Conservation (phyloP, 768 basidiomycete species). For the Hygrophoropsis aurantiaca region DNA sequence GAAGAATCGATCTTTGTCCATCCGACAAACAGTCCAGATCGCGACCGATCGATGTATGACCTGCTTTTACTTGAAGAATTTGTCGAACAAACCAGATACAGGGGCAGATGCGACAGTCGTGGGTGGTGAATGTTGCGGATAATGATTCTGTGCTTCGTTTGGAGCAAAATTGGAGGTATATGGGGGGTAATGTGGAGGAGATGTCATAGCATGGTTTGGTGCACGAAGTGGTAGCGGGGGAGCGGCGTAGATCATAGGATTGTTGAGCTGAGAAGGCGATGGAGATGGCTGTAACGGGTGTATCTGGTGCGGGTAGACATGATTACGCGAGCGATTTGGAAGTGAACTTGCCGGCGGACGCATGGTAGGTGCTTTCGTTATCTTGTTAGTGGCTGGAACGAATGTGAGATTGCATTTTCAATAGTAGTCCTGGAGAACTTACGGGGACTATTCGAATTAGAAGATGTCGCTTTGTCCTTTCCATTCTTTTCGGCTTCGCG, state of each 20-base stretch:
- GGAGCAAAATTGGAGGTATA: constrained; percentile 3
- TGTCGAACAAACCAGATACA: constrained; percentile 17
- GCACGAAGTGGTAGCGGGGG: constrained; percentile 25
- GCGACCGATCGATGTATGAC: too few relatives aligned
- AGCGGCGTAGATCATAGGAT: constrained; percentile 38
- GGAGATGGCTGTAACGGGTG: constrained; percentile 40
- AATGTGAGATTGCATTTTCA: too few relatives aligned
- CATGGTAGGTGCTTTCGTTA: not conserved
- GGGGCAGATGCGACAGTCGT: not conserved
- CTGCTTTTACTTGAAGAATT: too few relatives aligned
- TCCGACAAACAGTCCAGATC: too few relatives aligned
- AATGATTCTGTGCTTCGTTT: not conserved
- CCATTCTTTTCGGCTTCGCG: constrained; percentile 5
- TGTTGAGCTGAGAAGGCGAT: constrained; percentile 43
- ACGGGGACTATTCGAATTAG: constrained; percentile 1
- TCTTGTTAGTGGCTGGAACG: too few relatives aligned
- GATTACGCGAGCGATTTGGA: constrained; percentile 19
- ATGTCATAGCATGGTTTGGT: not conserved
- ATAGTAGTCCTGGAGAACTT: not conserved
- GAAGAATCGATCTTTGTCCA: too few relatives aligned
- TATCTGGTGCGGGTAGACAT: constrained; percentile 26
- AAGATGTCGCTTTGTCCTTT: constrained; percentile 2
- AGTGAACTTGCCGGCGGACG: constrained; percentile 17
- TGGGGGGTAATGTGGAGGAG: not conserved
- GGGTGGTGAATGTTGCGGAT: not conserved